Evolutionary conservation across 1,284 basidiomycete species (phyloP).

Genomic region (Caloboletus inedulis): DNA sequence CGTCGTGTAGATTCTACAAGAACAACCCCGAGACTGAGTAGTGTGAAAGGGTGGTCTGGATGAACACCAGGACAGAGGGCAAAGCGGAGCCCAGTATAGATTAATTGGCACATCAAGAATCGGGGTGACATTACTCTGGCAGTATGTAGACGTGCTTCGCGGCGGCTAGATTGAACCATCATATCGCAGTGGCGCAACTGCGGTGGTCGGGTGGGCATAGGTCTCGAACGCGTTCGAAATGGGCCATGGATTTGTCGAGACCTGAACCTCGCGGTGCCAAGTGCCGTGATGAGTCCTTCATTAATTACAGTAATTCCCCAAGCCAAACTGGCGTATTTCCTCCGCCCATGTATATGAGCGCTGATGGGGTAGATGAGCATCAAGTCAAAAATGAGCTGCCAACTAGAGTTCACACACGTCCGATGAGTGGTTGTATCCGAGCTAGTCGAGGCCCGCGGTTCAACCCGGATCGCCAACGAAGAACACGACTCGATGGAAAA

Average conservation of each 20-base stretch:
- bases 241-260: neutral
- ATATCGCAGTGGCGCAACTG: too few species aligned
- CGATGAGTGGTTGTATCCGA: too few species aligned
- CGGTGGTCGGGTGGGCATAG: too few species aligned
- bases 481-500: neutral
- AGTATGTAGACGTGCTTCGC: neutral
- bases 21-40: neutral
- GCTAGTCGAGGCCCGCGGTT: too few species aligned
- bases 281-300: too few species aligned
- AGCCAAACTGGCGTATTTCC: too few species aligned
- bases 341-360: too few species aligned
- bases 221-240: too few species aligned
- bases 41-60: neutral
- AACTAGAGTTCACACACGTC: neutral
- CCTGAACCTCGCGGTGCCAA: neutral
- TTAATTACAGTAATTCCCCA: too few species aligned
- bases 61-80: neutral
- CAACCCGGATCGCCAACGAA: neutral
- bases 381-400: neutral
- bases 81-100: neutral
- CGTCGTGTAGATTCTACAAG: neutral
- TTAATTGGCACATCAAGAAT: neutral
- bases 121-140: neutral
- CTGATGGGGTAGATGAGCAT: neutral
- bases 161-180: too few species aligned